Base-by-base conservation (phyloP, 176 grass and related monocot species). In the Juncus effusus region DNA sequence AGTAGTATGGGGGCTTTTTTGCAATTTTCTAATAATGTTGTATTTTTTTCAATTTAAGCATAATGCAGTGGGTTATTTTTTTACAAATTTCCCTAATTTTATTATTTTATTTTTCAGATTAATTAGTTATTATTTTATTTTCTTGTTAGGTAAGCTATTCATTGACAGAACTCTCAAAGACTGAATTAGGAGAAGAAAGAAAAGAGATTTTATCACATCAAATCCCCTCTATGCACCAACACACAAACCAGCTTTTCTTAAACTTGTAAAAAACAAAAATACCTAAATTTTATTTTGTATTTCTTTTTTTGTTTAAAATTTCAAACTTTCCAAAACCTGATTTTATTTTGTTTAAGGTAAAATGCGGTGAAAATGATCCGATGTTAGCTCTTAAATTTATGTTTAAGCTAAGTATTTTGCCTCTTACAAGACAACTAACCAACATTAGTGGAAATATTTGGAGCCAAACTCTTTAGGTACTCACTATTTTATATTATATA, bases 401-500 rank as follows among this genome's bases (percentile, higher is more conserved):
- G 94, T 89, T 99, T 81, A 86, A 99, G 62, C 79, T 99, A 62
- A 99, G 94, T 80, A 78, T 91, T 78, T 82, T 99, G 4, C 94
- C 85, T 1, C 83, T 99, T 70, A 90, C 88, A 73, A 80, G 94
- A 12, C 94, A 93, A 78, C 62, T 99, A 50, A 99, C 88, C 60
- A 99, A 99, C 57, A 99, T 93, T 68, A 92, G 94, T 56, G 94
- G 94, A 36, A 95, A 95, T 61, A 79, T 95, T 10, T 95, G 90
- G 90, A 82, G 80, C 4, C 89, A 90, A 90, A 95, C 90, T 58
- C 90, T 95, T 74, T 85, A 95, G 86, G 90, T 89, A n/a, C n/a
- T n/a, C n/a, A n/a, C n/a, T n/a, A n/a, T n/a, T n/a, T n/a, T n/a
- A n/a, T n/a, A n/a, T n/a, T n/a, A n/a, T n/a, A n/a, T n/a, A n/a